Percentiles rank a stretch among this genome's conserved stretches.
phyloP scores from a whole-genome alignment of 352 stramenopile genomes.

The Globisporangium acanthophoron region DNA sequence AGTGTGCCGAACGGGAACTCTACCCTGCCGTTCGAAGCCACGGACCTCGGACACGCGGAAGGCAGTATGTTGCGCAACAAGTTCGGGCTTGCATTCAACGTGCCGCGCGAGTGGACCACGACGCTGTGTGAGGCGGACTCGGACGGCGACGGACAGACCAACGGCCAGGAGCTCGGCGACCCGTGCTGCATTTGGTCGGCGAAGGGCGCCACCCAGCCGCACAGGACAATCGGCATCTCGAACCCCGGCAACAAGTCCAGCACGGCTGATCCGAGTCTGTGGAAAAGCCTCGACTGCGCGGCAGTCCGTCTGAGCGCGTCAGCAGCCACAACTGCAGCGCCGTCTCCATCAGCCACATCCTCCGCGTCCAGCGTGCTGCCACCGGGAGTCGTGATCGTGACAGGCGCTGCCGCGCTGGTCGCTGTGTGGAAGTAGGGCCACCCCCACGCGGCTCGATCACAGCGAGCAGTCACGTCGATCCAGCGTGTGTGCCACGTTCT shows the following conservation, averaged over 20 bases:
- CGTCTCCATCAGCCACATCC: neutral
- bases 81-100: neutral
- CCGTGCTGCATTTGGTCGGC: slow-evolving; percentile 28
- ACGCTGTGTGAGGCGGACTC: slow-evolving; percentile 31
- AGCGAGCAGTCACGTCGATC: too few species aligned
- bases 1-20: neutral
- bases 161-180: slow-evolving; percentile 56
- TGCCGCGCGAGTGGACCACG: slow-evolving; percentile 18
- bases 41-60: neutral
- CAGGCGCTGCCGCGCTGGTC: too few species aligned
- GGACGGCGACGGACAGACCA: slow-evolving; percentile 37
- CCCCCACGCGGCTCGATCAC: too few species aligned
- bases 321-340: neutral
- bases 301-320: neutral
- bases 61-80: neutral
- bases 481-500: too few species aligned
- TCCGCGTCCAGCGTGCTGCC: neutral
- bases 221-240: neutral
- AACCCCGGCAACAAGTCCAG: neutral
- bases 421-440: too few species aligned
- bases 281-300: neutral
- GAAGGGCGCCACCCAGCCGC: neutral
- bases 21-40: neutral
- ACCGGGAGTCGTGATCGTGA: neutral
- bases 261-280: neutral